Percentiles rank a stretch among this genome's conserved stretches.
These are phyloP conservation scores for Pyrus pyrifolia DNA, from an alignment of 306 rosid genomes.

Conservation along the genomic window DNA sequence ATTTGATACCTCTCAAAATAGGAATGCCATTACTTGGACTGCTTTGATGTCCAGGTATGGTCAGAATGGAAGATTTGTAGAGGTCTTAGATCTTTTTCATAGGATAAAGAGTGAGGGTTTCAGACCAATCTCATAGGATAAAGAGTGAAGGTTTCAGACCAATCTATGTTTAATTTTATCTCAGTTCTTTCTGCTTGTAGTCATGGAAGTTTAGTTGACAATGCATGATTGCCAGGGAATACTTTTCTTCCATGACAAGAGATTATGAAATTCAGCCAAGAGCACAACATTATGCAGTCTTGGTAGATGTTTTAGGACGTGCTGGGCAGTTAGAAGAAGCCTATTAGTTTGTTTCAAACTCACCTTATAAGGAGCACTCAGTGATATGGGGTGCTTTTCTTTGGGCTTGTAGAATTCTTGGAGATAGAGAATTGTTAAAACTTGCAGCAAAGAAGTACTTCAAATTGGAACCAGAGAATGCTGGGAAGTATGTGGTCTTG, in stretches of 20 bases:
- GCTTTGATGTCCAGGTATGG: conserved; percentile 67
- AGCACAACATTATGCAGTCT: conserved; percentile 61
- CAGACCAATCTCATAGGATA: conserved; percentile 28
- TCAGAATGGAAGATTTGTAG: conserved; percentile 52
- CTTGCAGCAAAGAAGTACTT: conserved; percentile 56
- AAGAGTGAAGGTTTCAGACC: conserved; percentile 56
- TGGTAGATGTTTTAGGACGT: conserved; percentile 64
- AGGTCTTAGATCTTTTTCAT: conserved; percentile 52
- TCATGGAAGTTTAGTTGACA: conserved; percentile 59
- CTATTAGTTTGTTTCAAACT: conserved; percentile 42
- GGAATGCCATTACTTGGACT: conserved; percentile 71
- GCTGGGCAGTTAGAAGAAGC: conserved; percentile 61
- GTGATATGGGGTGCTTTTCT: conserved; percentile 71
- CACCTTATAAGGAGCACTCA: conserved; percentile 58
- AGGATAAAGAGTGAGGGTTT: conserved; percentile 54
- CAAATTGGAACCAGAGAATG: conserved; percentile 43
- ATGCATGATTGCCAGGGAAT: conserved; percentile 34
- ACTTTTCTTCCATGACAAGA: conserved; percentile 55
- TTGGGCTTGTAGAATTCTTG: conserved; percentile 68
- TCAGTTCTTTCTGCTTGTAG: conserved; percentile 81
- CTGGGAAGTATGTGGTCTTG: conserved; percentile 57
- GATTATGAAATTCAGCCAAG: conserved; percentile 58
- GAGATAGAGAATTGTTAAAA: conserved; percentile 48
- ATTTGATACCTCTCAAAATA: conserved; percentile 48
- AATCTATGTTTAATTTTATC: conserved; percentile 64